Evolutionary conservation across 306 rosid species (phyloP).

Genomic region (Cyclanthera cordifolia): DNA sequence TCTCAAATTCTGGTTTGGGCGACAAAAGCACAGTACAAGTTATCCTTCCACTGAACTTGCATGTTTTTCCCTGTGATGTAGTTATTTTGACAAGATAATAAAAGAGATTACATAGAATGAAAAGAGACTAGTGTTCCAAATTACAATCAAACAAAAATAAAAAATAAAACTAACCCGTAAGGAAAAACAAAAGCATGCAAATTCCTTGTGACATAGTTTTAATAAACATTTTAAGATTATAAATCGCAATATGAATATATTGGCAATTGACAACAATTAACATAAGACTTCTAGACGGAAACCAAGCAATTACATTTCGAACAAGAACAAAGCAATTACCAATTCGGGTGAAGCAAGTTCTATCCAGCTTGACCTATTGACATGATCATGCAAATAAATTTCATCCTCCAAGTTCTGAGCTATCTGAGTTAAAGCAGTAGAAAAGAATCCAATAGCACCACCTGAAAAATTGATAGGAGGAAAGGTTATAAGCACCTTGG

Average conservation of each 20-base stretch:
- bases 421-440: slow-evolving; percentile 59
- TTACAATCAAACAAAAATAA: too few species aligned
- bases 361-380: slow-evolving; percentile 40
- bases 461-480: slow-evolving; percentile 36
- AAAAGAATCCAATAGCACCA: slow-evolving; percentile 62
- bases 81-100: not conserved
- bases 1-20: slow-evolving; percentile 40
- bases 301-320: slow-evolving; percentile 2
- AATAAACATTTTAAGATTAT: not conserved
- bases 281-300: not conserved
- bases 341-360: slow-evolving; percentile 35
- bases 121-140: too few species aligned
- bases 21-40: slow-evolving; percentile 50
- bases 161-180: too few species aligned
- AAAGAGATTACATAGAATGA: too few species aligned
- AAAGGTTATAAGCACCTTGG: not conserved
- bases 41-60: slow-evolving; percentile 34
- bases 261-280: not conserved
- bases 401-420: slow-evolving; percentile 37
- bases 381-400: slow-evolving; percentile 25
- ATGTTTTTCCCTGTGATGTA: slow-evolving; percentile 29
- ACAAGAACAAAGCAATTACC: not conserved
- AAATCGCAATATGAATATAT: not conserved
- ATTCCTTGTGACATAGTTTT: not conserved
- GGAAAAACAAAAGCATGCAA: too few species aligned